Evolutionary conservation across 2,329 filamentous ascomycete genomes (phyloP).

Genomic region (Malbranchea cinnamomea): DNA sequence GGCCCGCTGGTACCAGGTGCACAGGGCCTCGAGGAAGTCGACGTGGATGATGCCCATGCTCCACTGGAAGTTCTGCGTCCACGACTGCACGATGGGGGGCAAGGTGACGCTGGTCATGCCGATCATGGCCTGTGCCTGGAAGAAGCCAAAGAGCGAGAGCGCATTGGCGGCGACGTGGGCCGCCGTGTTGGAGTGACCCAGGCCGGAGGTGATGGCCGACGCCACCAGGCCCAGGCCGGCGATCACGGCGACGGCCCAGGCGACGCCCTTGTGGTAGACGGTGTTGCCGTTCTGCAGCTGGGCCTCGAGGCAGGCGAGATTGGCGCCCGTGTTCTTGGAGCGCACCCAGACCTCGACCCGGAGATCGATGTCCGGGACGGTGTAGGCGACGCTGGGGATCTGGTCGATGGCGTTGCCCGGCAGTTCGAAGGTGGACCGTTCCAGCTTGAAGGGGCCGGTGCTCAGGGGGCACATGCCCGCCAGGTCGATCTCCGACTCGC

Average conservation of each 20-base stretch:
- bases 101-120: slow-evolving; percentile 68
- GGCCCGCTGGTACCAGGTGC: slow-evolving; percentile 89
- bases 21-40: slow-evolving; percentile 72
- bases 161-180: slow-evolving; percentile 90
- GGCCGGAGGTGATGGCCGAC: slow-evolving; percentile 74
- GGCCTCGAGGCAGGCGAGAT: slow-evolving; percentile 76
- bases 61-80: slow-evolving; percentile 98
- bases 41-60: slow-evolving; percentile 90
- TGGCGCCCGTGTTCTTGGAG: slow-evolving; percentile 44
- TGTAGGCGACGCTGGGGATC: slow-evolving; percentile 75
- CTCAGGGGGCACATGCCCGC: slow-evolving; percentile 81
- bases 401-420: slow-evolving; percentile 40
- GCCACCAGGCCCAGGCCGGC: slow-evolving; percentile 69
- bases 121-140: slow-evolving; percentile 85
- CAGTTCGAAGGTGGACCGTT: slow-evolving; percentile 51
- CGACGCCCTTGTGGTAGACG: slow-evolving; percentile 74
- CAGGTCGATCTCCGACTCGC: slow-evolving; percentile 44
- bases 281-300: slow-evolving; percentile 82
- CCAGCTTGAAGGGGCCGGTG: slow-evolving; percentile 61
- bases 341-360: slow-evolving; percentile 72
- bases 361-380: slow-evolving; percentile 80
- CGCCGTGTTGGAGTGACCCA: slow-evolving; percentile 86
- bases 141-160: slow-evolving; percentile 84
- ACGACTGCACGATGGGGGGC: slow-evolving; percentile 76
- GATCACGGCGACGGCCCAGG: slow-evolving; percentile 79